Evolutionary conservation across 1,284 basidiomycete species (phyloP).

Genomic region (Phellopilus nigrolimitatus): DNA sequence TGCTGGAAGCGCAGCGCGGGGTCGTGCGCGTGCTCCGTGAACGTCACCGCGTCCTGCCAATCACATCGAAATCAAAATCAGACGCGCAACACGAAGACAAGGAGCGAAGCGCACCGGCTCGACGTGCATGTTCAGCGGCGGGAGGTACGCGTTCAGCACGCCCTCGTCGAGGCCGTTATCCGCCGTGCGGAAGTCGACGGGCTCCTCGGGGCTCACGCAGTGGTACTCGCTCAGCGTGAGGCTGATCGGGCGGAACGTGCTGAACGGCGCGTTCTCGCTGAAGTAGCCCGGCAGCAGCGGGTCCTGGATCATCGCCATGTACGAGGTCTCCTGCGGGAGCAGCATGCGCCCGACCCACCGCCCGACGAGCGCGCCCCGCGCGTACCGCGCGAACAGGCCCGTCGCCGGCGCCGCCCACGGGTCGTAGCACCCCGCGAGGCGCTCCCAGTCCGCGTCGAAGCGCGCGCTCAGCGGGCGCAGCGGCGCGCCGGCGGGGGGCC

Average conservation of each 20-base stretch:
- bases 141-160: slow-evolving; percentile 54
- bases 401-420: slow-evolving; percentile 36
- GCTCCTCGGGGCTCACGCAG: slow-evolving; percentile 38
- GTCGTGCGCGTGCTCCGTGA: slow-evolving; percentile 16
- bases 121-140: slow-evolving; percentile 24
- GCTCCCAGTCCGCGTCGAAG: slow-evolving; percentile 60
- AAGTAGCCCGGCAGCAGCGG: slow-evolving; percentile 31
- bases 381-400: slow-evolving; percentile 38
- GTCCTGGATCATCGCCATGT: slow-evolving; percentile 32
- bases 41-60: slow-evolving; percentile 20
- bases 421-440: slow-evolving; percentile 46
- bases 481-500: slow-evolving; percentile 26
- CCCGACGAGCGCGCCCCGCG: slow-evolving; percentile 45
- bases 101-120: slow-evolving; percentile 1
- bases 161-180: slow-evolving; percentile 38
- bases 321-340: slow-evolving; percentile 34
- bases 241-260: slow-evolving; percentile 44
- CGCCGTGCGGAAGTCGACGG: slow-evolving; percentile 26
- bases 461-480: too few relatives aligned
- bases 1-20: slow-evolving; percentile 23
- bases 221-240: slow-evolving; percentile 54
- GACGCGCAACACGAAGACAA: neutral
- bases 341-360: slow-evolving; percentile 58
- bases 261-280: slow-evolving; percentile 32
- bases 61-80: neutral